A percentile compares a stretch with the other conserved stretches of the same genome.
phyloP scores from a whole-genome alignment of 192 early-diverging fungal genomes.

The Linderina pennispora region DNA sequence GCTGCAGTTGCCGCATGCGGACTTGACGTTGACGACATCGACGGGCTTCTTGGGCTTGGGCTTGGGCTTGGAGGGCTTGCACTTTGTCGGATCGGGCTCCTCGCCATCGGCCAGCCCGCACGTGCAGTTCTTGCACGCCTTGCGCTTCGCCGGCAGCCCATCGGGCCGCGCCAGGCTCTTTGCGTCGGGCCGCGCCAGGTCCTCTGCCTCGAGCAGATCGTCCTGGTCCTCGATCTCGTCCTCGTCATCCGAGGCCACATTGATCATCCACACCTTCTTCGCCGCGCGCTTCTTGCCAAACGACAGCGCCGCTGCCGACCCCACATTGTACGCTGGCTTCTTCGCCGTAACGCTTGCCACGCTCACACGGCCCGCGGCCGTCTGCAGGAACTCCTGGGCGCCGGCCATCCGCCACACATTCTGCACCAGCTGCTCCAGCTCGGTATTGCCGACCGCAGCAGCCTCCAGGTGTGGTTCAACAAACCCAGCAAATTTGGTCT shows the following conservation, averaged over 20 bases:
- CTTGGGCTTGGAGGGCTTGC: slow-evolving; percentile 52
- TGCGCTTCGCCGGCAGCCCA: slow-evolving; percentile 72
- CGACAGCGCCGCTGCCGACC: slow-evolving; percentile 70
- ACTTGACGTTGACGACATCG: slow-evolving; percentile 52
- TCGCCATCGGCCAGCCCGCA: slow-evolving; percentile 84
- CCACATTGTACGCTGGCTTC: slow-evolving; percentile 84
- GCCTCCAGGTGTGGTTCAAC: slow-evolving; percentile 53
- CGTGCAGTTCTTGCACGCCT: slow-evolving; percentile 97
- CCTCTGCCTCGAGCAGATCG: slow-evolving; percentile 73
- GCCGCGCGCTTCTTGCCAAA: slow-evolving; percentile 69
- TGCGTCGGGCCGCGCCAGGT: slow-evolving; percentile 66
- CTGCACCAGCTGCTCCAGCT: slow-evolving; percentile 42
- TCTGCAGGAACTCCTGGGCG: slow-evolving; percentile 39
- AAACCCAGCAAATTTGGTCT: slow-evolving; percentile 81
- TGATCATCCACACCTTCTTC: slow-evolving; percentile 68
- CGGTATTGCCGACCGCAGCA: slow-evolving; percentile 39
- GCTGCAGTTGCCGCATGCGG: slow-evolving; percentile 73
- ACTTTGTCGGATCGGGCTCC: slow-evolving; percentile 48
- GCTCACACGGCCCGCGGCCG: slow-evolving; percentile 36
- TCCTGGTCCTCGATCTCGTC: slow-evolving; percentile 85
- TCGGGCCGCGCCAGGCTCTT: slow-evolving; percentile 58
- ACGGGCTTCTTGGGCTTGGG: slow-evolving; percentile 38
- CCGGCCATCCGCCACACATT: slow-evolving; percentile 53
- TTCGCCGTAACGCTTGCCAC: slow-evolving; percentile 45
- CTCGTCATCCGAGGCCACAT: slow-evolving; percentile 71